phyloP scores from a whole-genome alignment of 192 early-diverging fungal genomes.

The Phlyctochytrium planicorne region DNA sequence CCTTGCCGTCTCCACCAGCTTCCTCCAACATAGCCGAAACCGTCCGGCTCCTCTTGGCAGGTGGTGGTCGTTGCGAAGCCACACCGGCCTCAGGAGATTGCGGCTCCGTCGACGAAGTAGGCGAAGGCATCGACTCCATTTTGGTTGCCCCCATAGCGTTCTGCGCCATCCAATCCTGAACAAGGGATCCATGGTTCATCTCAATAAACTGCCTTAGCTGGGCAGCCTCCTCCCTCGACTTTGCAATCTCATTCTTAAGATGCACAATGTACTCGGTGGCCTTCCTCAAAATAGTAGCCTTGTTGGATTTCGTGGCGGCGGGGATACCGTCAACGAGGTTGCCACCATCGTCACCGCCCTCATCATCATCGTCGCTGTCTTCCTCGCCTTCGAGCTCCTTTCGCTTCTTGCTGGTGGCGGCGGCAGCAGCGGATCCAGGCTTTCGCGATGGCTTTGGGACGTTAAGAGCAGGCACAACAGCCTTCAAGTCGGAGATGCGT shows the following conservation, averaged over 20 bases:
- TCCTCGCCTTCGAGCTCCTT: constrained; percentile 52
- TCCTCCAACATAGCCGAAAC: neutral
- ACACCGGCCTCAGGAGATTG: neutral
- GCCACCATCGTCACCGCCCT: constrained; percentile 59
- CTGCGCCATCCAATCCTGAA: neutral
- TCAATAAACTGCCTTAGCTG: constrained; percentile 1
- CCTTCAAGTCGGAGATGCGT: constrained; percentile 82
- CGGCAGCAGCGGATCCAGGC: constrained; percentile 1
- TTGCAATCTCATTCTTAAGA: constrained; percentile 16
- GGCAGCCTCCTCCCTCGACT: constrained; percentile 8
- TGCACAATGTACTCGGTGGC: constrained; percentile 86
- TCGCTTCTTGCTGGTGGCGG: constrained; percentile 8
- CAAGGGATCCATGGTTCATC: neutral
- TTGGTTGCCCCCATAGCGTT: neutral
- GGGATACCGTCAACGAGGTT: constrained; percentile 72
- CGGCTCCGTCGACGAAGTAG: neutral
- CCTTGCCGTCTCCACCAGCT: neutral
- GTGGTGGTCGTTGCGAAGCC: neutral
- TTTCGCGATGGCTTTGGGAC: constrained; percentile 46
- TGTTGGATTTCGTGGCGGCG: constrained; percentile 86
- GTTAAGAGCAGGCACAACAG: constrained; percentile 80
- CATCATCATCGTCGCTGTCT: constrained; percentile 35
- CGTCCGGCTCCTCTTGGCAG: neutral
- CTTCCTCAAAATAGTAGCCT: constrained; percentile 88
- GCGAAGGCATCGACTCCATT: neutral